Conservation (phyloP, 1,139 yeast genomes). For the Pichia sp. region DNA sequence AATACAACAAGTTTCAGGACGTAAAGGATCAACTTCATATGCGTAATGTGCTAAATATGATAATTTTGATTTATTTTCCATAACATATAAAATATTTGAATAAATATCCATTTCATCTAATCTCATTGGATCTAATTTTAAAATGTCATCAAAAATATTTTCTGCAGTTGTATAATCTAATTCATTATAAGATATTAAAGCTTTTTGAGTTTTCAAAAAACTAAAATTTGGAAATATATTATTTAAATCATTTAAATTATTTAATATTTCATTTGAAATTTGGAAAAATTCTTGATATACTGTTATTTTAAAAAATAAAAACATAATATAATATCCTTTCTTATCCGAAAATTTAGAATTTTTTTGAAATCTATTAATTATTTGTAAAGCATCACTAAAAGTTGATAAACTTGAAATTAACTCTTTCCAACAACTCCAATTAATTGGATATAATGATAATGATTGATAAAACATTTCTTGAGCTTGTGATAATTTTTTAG, state of each 20-base stretch:
- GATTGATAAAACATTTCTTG: slow-evolving; percentile 55
- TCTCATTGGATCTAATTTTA: slow-evolving; percentile 75
- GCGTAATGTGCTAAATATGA: slow-evolving; percentile 86
- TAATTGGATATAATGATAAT: slow-evolving; percentile 61
- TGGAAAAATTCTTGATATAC: slow-evolving; percentile 79
- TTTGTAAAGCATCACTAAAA: slow-evolving; percentile 53
- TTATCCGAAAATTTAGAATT: slow-evolving; percentile 27
- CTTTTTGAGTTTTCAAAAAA: slow-evolving; percentile 74
- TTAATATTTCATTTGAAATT: slow-evolving; percentile 46
- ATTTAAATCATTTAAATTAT: slow-evolving; percentile 42
- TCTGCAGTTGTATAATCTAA: slow-evolving; percentile 81
- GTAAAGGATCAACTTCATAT: slow-evolving; percentile 72
- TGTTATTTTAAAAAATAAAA: slow-evolving; percentile 62
- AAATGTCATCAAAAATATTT: slow-evolving; percentile 64
- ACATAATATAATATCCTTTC: slow-evolving; percentile 39
- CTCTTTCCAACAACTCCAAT: slow-evolving; percentile 95
- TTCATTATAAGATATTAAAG: slow-evolving; percentile 72
- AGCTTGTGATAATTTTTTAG: slow-evolving; percentile 56
- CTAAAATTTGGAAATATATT: slow-evolving; percentile 63
- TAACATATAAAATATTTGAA: slow-evolving; percentile 89
- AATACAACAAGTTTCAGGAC: slow-evolving; percentile 94
- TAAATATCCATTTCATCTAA: slow-evolving; percentile 87
- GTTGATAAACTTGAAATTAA: slow-evolving; percentile 58
- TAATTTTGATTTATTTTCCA: slow-evolving; percentile 81
- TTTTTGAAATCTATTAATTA: slow-evolving; percentile 38